These are phyloP conservation scores for Monosporascus sp. DNA, from an alignment of 2,329 filamentous ascomycete genomes.

Conservation along the genomic window DNA sequence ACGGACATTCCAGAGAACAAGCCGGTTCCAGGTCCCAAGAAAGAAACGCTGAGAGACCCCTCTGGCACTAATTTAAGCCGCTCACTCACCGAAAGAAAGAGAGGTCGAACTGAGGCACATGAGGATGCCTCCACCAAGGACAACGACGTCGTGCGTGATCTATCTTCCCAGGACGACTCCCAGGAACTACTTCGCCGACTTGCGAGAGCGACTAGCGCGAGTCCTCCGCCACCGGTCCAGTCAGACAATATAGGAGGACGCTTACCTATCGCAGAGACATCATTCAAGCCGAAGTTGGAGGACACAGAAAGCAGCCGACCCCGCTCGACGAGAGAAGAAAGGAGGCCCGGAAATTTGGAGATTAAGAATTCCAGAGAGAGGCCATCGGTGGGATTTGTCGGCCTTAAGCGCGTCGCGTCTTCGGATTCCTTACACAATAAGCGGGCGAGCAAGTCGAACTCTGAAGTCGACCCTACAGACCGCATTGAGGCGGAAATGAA, in stretches of 20 bases:
- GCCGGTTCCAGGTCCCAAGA: not conserved
- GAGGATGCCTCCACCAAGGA: slow-evolving; percentile 8
- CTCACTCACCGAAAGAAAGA: not conserved
- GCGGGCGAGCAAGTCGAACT: slow-evolving; percentile 39
- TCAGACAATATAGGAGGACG: slow-evolving; percentile 9
- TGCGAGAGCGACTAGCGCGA: slow-evolving; percentile 41
- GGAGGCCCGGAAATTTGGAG: slow-evolving; percentile 14
- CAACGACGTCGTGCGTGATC: slow-evolving; percentile 4
- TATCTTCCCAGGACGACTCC: slow-evolving; percentile 32
- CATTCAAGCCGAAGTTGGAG: slow-evolving; percentile 7
- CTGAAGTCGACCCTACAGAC: slow-evolving; percentile 49
- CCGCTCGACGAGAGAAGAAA: slow-evolving; percentile 13
- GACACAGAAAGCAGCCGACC: slow-evolving; percentile 11
- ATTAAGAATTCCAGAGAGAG: slow-evolving; percentile 24
- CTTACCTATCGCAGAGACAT: slow-evolving; percentile 3
- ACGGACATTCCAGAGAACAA: not conserved
- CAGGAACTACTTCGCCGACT: slow-evolving; percentile 44
- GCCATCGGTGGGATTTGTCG: slow-evolving; percentile 42
- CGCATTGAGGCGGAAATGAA: slow-evolving; percentile 52
- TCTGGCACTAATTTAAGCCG: not conserved
- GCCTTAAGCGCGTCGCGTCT: slow-evolving; percentile 37
- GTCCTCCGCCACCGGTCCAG: slow-evolving; percentile 27
- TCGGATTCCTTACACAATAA: slow-evolving; percentile 44
- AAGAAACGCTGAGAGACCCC: not conserved
- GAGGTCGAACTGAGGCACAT: slow-evolving; percentile 8